Evolutionary conservation across 2,329 filamentous ascomycete genomes (phyloP), one percentile per base, ranked within the genome.

Genomic region (Leptographium lundbergii): DNA sequence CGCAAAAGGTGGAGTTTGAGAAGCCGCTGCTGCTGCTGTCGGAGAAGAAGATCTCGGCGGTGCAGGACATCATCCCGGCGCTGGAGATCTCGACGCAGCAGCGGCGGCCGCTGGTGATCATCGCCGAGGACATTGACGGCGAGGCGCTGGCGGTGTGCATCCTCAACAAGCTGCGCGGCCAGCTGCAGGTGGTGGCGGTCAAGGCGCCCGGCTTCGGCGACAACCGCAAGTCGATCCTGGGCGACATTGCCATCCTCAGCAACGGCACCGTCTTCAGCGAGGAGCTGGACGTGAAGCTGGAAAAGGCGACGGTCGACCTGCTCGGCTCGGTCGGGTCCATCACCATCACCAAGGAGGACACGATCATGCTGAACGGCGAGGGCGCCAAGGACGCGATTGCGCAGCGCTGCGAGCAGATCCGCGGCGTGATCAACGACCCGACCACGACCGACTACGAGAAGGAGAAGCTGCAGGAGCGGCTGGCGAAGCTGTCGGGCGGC

Each of bases 321-420:
- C 89, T 99, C 71, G 94, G 94, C 67, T 94, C 90, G 61, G 97
- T 94, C 66, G 94, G 94, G 65, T 94, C 91, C 69, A 96, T 99
- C 79, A 97, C 94, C 74, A 97, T 99, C 78, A 99, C 94, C 74
- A 99, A 99, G 84, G 94, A 99, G 79, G 94, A 99, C 77, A 99
- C 94, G 68, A 96, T 99, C 74, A 86, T 99, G 71, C 85, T 99
- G 63, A 99, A 99, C 75, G 94, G 94, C 60, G 91, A 96, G 70
- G 94, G 94, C 65, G 87, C 79, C 86, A 96, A 97, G 83, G 94
- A 99, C 71, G 74, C 82, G 66, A 95, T 99, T 69, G 77, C 88
- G 65, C 91, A 96, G 81, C 89, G 94, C 73, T 97, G 94, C 77
- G 94, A 99, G 79, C 94, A 99, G 81, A 99, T 99, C 76, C 91